Percentiles rank a stretch among this genome's conserved stretches.
Conservation (phyloP, 441 rosid genomes). For the Pelargonium citronellum region DNA sequence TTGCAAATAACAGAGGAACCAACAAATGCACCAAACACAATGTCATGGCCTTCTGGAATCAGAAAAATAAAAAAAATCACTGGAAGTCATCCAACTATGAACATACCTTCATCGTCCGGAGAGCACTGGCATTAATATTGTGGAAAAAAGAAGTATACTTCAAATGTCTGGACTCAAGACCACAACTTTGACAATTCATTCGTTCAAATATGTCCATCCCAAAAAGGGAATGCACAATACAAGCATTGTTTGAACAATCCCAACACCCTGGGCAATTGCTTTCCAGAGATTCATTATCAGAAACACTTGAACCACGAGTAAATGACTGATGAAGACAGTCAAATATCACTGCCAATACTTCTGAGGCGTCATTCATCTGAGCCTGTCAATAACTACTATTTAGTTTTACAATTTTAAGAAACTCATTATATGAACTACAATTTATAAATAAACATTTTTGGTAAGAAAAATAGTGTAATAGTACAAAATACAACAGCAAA, state of each 20-base stretch:
- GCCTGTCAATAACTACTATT: conserved; percentile 47
- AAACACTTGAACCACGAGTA: conserved; percentile 46
- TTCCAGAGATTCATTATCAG: conserved; percentile 57
- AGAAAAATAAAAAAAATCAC: conserved; percentile 4
- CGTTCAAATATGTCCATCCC: conserved; percentile 82
- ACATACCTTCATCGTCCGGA: conserved; percentile 77
- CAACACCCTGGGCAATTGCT: conserved; percentile 58
- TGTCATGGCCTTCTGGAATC: neutral
- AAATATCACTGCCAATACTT: conserved; percentile 80
- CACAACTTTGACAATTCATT: conserved; percentile 76
- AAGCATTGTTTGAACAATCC: conserved; percentile 68
- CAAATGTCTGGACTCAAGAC: conserved; percentile 80
- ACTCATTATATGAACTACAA: too few species aligned
- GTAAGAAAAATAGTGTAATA: neutral
- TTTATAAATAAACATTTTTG: too few species aligned
- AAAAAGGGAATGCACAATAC: conserved; percentile 79
- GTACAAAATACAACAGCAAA: conserved; percentile 6
- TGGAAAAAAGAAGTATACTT: conserved; percentile 92
- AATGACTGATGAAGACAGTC: conserved; percentile 88
- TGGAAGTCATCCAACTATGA: neutral
- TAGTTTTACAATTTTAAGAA: conserved; percentile 13
- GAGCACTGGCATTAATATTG: conserved; percentile 86
- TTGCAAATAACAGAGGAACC: too few species aligned
- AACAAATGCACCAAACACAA: too few species aligned
- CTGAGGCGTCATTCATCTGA: conserved; percentile 98